These are phyloP conservation scores for Grosmannia clavigera DNA, from an alignment of 2,329 filamentous ascomycete species.

Conservation along the genomic window DNA sequence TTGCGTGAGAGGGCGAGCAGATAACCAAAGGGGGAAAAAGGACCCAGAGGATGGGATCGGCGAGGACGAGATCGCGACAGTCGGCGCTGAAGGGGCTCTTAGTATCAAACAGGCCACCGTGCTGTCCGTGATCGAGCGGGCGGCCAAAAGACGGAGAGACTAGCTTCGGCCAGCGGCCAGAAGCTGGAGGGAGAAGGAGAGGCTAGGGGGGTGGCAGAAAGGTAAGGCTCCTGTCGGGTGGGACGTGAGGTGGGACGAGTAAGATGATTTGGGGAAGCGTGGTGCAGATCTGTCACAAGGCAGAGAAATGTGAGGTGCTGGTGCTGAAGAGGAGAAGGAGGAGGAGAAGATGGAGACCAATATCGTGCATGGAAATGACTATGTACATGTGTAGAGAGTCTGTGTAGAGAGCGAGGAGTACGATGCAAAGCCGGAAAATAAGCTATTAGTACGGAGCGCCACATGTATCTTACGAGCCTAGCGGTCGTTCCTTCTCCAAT, in stretches of 20 bases:
- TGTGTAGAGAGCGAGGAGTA: background rate
- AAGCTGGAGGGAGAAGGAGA: background rate
- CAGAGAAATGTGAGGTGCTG: background rate
- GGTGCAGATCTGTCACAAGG: background rate
- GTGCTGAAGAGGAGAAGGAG: background rate
- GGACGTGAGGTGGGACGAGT: conserved; percentile 1
- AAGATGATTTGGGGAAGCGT: background rate
- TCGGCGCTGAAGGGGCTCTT: background rate
- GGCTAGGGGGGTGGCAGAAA: background rate
- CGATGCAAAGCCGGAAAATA: background rate
- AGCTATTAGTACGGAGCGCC: background rate
- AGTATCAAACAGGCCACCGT: background rate
- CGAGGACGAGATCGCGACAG: background rate
- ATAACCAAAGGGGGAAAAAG: background rate
- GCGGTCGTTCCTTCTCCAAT: background rate
- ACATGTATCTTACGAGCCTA: background rate
- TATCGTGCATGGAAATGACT: background rate
- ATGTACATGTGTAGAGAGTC: too few species aligned
- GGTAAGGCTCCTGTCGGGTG: background rate
- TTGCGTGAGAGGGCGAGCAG: background rate
- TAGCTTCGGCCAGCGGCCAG: background rate
- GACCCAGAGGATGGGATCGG: background rate
- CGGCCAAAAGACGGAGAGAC: background rate
- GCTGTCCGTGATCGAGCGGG: background rate
- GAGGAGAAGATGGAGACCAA: background rate